Conservation (phyloP, 495 filamentous ascomycete species). For the Neurospora africana region DNA sequence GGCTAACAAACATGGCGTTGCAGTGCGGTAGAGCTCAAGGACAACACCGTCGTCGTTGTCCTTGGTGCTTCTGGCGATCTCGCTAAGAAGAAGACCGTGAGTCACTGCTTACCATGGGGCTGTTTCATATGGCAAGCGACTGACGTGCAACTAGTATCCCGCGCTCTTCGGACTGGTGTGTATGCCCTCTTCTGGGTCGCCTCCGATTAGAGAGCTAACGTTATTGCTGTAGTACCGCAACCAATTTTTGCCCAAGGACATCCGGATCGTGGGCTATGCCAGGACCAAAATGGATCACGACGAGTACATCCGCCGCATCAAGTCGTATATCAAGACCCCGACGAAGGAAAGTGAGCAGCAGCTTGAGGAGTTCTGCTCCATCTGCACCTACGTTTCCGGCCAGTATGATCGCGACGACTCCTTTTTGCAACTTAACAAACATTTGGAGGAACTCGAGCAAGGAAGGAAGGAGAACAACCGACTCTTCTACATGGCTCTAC, state of each 20-base stretch:
- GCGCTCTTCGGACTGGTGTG: conserved; percentile 95
- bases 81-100: conserved; percentile 98
- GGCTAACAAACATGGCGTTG: conserved; percentile 5
- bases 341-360: conserved; percentile 97
- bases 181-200: conserved; percentile 16
- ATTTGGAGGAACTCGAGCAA: conserved; percentile 80
- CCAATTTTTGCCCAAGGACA: conserved; percentile 95
- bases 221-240: conserved; percentile 66
- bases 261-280: conserved; percentile 97
- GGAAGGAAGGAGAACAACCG: conserved; percentile 75
- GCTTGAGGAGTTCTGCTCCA: conserved; percentile 72
- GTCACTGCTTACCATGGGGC: conserved; percentile 22
- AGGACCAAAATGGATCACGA: conserved; percentile 98
- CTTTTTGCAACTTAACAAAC: conserved; percentile 77
- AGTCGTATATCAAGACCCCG: conserved; percentile 97
- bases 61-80: conserved; percentile 95
- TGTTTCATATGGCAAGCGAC: conserved; percentile 14
- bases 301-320: conserved; percentile 86
- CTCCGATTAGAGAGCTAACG: conserved; percentile 16
- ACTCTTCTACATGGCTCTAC: conserved; percentile 98
- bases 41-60: conserved; percentile 96
- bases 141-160: conserved; percentile 62
- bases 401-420: conserved; percentile 97
- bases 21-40: conserved; percentile 76
- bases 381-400: conserved; percentile 89